Base-by-base conservation (phyloP, 106 monocot genomes). In the Dendrobium catenatum region DNA sequence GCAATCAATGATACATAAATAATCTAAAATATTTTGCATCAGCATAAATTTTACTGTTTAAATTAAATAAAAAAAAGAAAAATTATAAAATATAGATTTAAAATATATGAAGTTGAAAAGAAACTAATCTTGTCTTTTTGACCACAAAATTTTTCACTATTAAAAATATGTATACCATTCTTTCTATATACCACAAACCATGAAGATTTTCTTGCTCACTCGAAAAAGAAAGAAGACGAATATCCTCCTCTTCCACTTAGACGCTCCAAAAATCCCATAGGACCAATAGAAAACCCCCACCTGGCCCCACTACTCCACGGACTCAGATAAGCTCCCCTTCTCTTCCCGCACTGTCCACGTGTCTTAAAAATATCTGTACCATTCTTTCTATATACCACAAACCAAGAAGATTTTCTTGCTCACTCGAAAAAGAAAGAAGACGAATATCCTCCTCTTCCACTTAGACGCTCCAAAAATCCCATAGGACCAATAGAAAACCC, bases 381-480 rank as follows among this genome's bases (percentile, higher is more conserved):
- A 1, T 26, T 66, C 64, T 9, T 66, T 66, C n/a, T 26, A 6
- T 9, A 37, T 37, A 22, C 64, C 64, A 26, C 64, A 22, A 66
- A 61, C 55, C 4, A 5, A 5, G n/a, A n/a, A 61, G 22, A 20
- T 61, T 61, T 61, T 61, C 18, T 18, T 37, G 37, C 58, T 0
- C 3, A 6, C n/a, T 22, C n/a, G 22, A 61, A 19, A 22, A 61
- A 22, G 61, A 22, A 59, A 20, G 22, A 22, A 22, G 6, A 1
- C 61, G 20, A 15, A 31, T 73, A 42, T 73, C 42, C 73, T 73
- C 18, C 73, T 20, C 73, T 42, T 73, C 73, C 73, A 51, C 51
- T 51, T 13, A 51, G 74, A 75, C 17, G 74, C 24, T 37, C 0
- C 19, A 51, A 72, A 18, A 83, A 83, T 83, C 83, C 83, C 54